A percentile compares a stretch with the other conserved stretches of the same genome.
Evolutionary conservation across 1,139 yeast genomes (phyloP).

Genomic region (Blastobotrys proliferans): DNA sequence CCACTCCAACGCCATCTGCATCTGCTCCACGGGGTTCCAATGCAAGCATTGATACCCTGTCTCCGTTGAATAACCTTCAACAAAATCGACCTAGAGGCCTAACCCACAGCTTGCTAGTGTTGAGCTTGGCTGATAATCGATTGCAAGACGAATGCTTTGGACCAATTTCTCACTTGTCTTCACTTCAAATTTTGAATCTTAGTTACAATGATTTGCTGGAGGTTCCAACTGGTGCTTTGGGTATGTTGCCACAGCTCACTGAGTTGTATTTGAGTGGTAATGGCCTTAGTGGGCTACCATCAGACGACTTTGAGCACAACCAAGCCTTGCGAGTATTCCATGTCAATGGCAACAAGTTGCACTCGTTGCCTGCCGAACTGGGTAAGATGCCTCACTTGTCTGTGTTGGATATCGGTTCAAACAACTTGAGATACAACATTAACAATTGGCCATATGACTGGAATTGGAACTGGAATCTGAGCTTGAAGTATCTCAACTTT

Average conservation of each 20-base stretch:
- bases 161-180: conserved; percentile 54
- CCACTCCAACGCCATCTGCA: neutral
- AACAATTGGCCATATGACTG: conserved; percentile 95
- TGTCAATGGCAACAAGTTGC: conserved; percentile 79
- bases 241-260: conserved; percentile 53
- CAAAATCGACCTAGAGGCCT: conserved; percentile 3
- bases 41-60: conserved; percentile 5
- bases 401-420: conserved; percentile 87
- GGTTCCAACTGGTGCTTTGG: conserved; percentile 67
- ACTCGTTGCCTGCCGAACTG: conserved; percentile 84
- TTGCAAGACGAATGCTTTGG: conserved; percentile 76
- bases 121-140: conserved; percentile 79
- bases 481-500: conserved; percentile 74
- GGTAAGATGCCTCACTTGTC: conserved; percentile 61
- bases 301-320: conserved; percentile 73
- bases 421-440: conserved; percentile 83
- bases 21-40: conserved; percentile 2
- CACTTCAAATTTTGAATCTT: conserved; percentile 63
- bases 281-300: conserved; percentile 69
- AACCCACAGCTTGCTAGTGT: conserved; percentile 44
- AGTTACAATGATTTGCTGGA: conserved; percentile 83
- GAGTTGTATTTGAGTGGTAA: conserved; percentile 86
- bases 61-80: neutral
- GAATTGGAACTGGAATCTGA: conserved; percentile 91
- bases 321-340: conserved; percentile 57